phyloP scores from a whole-genome alignment of 2,329 filamentous ascomycete species.

The Mycosphaerella sp. region DNA sequence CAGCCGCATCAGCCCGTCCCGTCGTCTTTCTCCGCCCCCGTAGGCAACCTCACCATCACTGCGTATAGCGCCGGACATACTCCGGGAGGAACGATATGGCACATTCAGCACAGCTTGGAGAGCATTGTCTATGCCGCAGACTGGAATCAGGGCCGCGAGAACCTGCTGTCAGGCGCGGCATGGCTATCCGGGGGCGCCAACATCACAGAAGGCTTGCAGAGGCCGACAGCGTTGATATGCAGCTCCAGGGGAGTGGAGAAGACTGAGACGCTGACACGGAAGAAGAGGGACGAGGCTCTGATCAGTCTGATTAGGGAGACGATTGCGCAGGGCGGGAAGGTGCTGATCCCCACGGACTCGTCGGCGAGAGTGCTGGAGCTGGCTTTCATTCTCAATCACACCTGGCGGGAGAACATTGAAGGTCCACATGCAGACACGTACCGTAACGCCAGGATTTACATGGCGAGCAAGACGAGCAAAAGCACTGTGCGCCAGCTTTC shows the following conservation, averaged over 20 bases:
- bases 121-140: conserved; percentile 97
- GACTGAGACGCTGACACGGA: conserved; percentile 57
- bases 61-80: conserved; percentile 97
- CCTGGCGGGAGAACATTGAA: conserved; percentile 60
- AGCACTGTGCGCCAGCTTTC: conserved; percentile 86
- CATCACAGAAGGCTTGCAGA: conserved; percentile 86
- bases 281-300: conserved; percentile 78
- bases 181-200: conserved; percentile 88
- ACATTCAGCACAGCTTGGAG: conserved; percentile 92
- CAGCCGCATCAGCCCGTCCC: conserved; percentile 87
- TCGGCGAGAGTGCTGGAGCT: conserved; percentile 91
- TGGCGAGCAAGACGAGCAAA: conserved; percentile 79
- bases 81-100: conserved; percentile 96
- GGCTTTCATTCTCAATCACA: conserved; percentile 85
- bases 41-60: conserved; percentile 88
- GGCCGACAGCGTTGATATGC: conserved; percentile 89
- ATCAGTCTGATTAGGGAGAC: conserved; percentile 75
- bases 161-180: conserved; percentile 85
- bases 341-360: conserved; percentile 89
- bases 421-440: conserved; percentile 41
- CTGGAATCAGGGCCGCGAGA: conserved; percentile 97
- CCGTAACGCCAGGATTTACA: conserved; percentile 57
- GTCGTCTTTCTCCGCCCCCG: conserved; percentile 78
- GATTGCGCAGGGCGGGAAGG: conserved; percentile 75
- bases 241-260: conserved; percentile 75